These are phyloP conservation scores for Cydonia oblonga DNA, from an alignment of 331 rosid genomes.

Conservation along the genomic window DNA sequence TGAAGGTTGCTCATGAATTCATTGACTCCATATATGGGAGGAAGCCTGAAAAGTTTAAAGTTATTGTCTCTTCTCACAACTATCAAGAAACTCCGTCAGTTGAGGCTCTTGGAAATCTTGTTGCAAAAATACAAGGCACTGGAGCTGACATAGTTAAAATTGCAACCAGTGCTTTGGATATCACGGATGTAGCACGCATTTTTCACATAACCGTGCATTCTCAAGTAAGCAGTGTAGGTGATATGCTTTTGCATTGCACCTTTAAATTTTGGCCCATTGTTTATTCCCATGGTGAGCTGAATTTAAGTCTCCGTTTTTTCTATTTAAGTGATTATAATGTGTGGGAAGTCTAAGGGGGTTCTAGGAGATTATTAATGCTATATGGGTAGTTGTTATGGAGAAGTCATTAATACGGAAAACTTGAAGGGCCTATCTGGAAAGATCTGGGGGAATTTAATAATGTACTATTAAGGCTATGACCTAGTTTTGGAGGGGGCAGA, in stretches of 20 bases:
- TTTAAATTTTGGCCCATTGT: not conserved
- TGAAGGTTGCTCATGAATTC: conserved; percentile 75
- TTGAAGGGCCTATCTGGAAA: not conserved
- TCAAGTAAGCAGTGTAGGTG: conserved; percentile 63
- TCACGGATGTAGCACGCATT: conserved; percentile 72
- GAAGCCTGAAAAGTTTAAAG: conserved; percentile 50
- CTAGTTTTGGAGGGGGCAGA: not conserved
- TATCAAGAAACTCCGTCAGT: conserved; percentile 67
- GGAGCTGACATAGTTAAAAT: conserved; percentile 96
- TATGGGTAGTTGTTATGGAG: not conserved
- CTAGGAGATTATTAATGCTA: too few species aligned
- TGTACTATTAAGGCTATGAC: not conserved
- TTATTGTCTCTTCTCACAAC: conserved; percentile 91
- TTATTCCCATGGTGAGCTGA: not conserved
- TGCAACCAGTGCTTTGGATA: conserved; percentile 78
- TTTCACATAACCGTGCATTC: conserved; percentile 71
- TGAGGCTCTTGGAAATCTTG: conserved; percentile 89
- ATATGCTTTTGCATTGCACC: not conserved
- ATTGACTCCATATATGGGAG: conserved; percentile 48
- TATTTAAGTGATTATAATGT: not conserved
- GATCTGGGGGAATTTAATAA: not conserved
- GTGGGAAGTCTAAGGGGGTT: not conserved
- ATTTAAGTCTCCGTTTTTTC: not conserved
- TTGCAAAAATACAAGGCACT: conserved; percentile 71
- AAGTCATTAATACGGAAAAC: not conserved